Conservation (phyloP, 805 yeast genomes). For the Schizosaccharomyces japonicus region DNA sequence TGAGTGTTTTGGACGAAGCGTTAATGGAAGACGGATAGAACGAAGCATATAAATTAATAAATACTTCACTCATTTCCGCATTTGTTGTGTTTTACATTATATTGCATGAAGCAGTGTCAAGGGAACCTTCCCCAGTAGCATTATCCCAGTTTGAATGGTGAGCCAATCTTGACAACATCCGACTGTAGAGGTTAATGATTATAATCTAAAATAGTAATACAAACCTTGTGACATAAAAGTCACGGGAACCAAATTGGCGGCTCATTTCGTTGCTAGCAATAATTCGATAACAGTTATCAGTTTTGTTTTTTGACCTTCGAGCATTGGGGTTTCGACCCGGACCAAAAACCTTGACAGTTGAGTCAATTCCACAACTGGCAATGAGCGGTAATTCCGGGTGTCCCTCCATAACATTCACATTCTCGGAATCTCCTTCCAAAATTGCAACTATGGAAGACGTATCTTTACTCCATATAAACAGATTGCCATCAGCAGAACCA, state of each 20-base stretch:
- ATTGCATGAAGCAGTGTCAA: neutral
- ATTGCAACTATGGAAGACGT: constrained; percentile 8
- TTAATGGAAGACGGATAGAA: too few relatives aligned
- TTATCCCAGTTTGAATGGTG: neutral
- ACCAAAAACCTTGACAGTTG: constrained; percentile 10
- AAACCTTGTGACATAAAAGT: neutral
- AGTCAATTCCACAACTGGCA: constrained; percentile 11
- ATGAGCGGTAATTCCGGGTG: constrained; percentile 10
- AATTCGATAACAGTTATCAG: constrained; percentile 6
- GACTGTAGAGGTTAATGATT: neutral
- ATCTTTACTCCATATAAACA: constrained; percentile 10
- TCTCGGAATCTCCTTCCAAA: constrained; percentile 9
- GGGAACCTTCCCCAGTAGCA: neutral
- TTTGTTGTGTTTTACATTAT: too few relatives aligned
- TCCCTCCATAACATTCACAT: constrained; percentile 9
- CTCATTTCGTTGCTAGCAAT: constrained; percentile 7
- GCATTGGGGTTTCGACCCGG: constrained; percentile 5
- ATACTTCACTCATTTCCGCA: too few relatives aligned
- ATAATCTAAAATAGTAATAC: neutral
- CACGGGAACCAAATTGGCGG: neutral
- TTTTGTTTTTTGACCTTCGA: constrained; percentile 2
- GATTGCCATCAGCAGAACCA: constrained; percentile 11
- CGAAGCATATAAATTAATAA: too few relatives aligned
- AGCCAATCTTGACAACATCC: neutral
- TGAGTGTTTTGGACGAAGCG: too few relatives aligned